Evolutionary conservation across 2,329 filamentous ascomycete genomes (phyloP), one percentile per base, ranked within the genome.

Genomic region (Laburnicola sp.): DNA sequence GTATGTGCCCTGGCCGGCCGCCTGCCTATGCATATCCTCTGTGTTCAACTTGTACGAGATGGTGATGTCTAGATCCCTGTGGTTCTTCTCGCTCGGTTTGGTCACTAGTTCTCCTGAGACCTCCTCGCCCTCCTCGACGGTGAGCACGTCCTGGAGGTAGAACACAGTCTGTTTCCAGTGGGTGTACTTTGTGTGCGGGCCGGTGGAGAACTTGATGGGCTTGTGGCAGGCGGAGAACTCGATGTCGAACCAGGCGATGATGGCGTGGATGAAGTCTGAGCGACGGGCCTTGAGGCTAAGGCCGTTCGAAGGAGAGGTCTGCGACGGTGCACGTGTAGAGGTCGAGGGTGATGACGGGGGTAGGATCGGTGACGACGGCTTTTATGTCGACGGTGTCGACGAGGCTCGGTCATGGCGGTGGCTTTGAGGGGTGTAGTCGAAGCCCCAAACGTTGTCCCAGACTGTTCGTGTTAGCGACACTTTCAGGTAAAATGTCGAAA

Each of bases 161-260:
- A 99, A 97, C 57, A 99, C 94, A 9, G 94, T 99, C 81, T 99
- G 94, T 80, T 99, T 99, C 94, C 94, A 99, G 82, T 99, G 94
- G 16, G 94, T 99, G 79, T 97, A 97, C 79, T 97, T 97, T 65
- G 93, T 95, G 78, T 97, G 94, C 26, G 94, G 94, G 22, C 94
- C 94, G 16, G 94, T 99, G 47, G 90, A 96, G 82, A 99, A 99
- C 70, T 87, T 85, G 71, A 99, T 91, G 28, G 91, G 89, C 83
- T 97, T 97, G 83, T 99, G 94, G 83, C 94, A 97, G 53, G 91
- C 92, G 45, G 89, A 89, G 78, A 99, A 99, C 70, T 97, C 93
- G 65, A 99, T 97, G 73, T 99, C 94, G 78, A 99, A 99, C 94
- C 94, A 99, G 8, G 93, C 89, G 63, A 99, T 95, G 50, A 99